Base-by-base conservation (phyloP, 2,329 filamentous ascomycete species). In the Tolypocladium ophioglossoides region DNA sequence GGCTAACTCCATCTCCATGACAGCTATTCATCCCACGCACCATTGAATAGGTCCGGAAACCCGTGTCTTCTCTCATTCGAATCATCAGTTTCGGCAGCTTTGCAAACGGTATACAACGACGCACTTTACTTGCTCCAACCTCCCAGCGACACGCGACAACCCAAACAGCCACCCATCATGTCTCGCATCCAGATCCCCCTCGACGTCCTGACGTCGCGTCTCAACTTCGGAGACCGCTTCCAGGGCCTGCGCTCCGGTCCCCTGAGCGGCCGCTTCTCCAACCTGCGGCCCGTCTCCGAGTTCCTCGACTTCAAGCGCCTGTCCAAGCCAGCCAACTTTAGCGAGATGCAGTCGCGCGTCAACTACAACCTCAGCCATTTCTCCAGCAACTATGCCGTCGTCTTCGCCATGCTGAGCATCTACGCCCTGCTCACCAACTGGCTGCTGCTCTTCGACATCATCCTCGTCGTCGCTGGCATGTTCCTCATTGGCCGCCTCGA, bases 291-390 rank as follows among this genome's bases (percentile, higher is more conserved):
- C 57, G 72, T 97, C 63, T 85, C 86, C 70, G 94, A 99, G 74
- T 99, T 99, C 75, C 80, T 96, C 72, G 91, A 97, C 73, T 73
- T 97, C 75, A 96, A 96, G 83, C 90, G 91, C 63, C 66, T 99
- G 54, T 95, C 90, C 61, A 99, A 97, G 77, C 94, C 94, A 32
- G 83, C 82, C 68, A 95, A 95, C 76, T 96, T 97, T 66, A 77
- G 77, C 61, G 91, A 96, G 72, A 84, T 90, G 60, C 92, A 97
- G 74, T 91, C 86, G 63, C 85, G 92, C 61, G 85, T 96, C 75
- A 95, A 95, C 79, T 96, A 96, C 85, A 99, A 99, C 74, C 76
- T 99, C 61, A 84, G 87, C 70, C 87, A 97, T 78, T 99, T 95
- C 79, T 95, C 91, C 58, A 96, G 90, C 86, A 99, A 99, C 78